Base-by-base conservation (phyloP, 2,329 filamentous ascomycete genomes). In the Microsporum ferrugineum region DNA sequence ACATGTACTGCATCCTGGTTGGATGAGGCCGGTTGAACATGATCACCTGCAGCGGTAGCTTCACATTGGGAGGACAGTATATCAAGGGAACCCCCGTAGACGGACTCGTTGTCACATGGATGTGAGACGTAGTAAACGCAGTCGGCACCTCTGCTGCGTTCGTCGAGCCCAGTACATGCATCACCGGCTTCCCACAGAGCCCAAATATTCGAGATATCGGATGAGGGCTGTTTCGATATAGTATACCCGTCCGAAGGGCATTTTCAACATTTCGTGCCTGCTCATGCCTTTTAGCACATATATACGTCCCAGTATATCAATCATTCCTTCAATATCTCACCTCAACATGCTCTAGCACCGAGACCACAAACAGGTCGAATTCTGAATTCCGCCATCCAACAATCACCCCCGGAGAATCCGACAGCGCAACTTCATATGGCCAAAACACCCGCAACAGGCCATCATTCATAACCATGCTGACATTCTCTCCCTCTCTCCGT, bases 391-490 rank as follows among this genome's bases (percentile, higher is more conserved):
- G 85, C 90, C 92, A 99, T 70, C 94, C 94, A 55, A 99, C 88
- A 65, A 99, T 85, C 63, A 96, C 88, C 51, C 92, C 94, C 47
- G 89, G 84, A 61, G 83, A 80, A 67, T 84, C 83, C 60, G 86
- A 88, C 73, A 80, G 82, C 60, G 83, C 81, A 70, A 89, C 85
- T 77, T 95, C 91, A 70, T 88, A 88, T 70, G 94, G 95, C 94
- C 94, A 99, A 79, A 99, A 97, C 78, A 99, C 86, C 80, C 94
- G 90, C 86, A 97, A 90, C 79, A 97, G 81, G 71, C 89, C 91
- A 89, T 94, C 82, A 69, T 78, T 78, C 76, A 79, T 78, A 74
- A 83, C 79, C 83, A 86, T 86, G 73, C 80, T 84, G 79, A 76
- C 81, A 84, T 65, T 62, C 61, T 65, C 62, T 45, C 60, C 4